These are phyloP conservation scores for Schrenkiella parvula DNA, from an alignment of 345 rosid genomes.

Conservation along the genomic window DNA sequence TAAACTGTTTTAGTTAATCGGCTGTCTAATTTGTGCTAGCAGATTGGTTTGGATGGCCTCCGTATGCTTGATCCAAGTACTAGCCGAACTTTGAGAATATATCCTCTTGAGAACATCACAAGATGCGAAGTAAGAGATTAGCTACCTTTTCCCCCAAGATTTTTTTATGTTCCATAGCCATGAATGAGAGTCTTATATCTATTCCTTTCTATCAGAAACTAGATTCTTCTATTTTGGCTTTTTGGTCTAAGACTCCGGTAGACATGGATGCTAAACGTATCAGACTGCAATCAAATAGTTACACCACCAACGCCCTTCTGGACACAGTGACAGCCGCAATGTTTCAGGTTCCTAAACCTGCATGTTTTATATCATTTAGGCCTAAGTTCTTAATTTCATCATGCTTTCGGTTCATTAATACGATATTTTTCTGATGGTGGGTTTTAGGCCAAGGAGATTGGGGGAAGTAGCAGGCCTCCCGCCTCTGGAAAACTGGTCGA, in stretches of 20 bases:
- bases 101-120: constrained; percentile 89
- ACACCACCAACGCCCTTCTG: constrained; percentile 82
- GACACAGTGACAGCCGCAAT: constrained; percentile 96
- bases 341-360: constrained; percentile 62
- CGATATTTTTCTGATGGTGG: background rate
- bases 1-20: background rate
- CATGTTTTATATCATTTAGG: background rate
- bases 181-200: background rate
- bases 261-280: constrained; percentile 90
- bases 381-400: background rate
- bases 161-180: background rate
- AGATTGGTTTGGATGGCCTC: constrained; percentile 98
- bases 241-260: constrained; percentile 96
- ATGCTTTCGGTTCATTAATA: background rate
- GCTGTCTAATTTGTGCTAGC: constrained; percentile 20
- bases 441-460: constrained; percentile 89
- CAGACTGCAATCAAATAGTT: constrained; percentile 90
- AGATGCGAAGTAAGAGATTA: constrained; percentile 75
- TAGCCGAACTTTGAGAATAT: constrained; percentile 81
- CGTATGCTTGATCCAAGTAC: constrained; percentile 95
- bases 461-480: constrained; percentile 64
- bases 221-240: constrained; percentile 82
- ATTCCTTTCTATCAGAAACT: constrained; percentile 42
- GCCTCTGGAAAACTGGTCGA: constrained; percentile 52
- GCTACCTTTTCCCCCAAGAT: background rate